phyloP scores from a whole-genome alignment of 768 basidiomycete genomes.

The Pisolithus sp. region DNA sequence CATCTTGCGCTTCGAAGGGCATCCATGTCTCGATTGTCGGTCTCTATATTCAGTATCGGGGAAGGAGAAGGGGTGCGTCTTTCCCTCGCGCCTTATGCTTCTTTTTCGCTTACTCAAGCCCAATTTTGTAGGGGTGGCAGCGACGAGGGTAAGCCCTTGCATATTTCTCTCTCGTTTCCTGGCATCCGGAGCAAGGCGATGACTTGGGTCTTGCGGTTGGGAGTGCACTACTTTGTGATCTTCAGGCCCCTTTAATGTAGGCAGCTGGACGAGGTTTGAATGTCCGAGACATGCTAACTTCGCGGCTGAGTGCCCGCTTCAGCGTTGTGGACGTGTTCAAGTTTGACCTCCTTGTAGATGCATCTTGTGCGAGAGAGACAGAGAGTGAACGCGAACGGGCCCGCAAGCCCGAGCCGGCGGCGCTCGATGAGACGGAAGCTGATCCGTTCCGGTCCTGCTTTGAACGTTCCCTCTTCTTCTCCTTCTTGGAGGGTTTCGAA shows the following conservation, averaged over 20 bases:
- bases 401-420: conserved; percentile 23
- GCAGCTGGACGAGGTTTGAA: conserved; percentile 44
- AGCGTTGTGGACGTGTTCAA: conserved; percentile 34
- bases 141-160: conserved; percentile 37
- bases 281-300: conserved; percentile 70
- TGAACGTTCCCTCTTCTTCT: conserved; percentile 8
- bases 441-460: conserved; percentile 11
- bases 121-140: conserved; percentile 48
- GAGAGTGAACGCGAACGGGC: conserved; percentile 59
- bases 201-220: conserved; percentile 13
- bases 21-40: conserved; percentile 3
- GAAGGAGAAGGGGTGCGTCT: conserved; percentile 3
- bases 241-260: conserved; percentile 4
- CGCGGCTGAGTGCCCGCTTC: conserved; percentile 54
- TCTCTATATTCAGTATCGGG: not conserved
- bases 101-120: conserved; percentile 5
- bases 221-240: conserved; percentile 9
- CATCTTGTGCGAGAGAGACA: conserved; percentile 63
- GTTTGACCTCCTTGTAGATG: conserved; percentile 32
- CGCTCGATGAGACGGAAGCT: conserved; percentile 13
- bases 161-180: conserved; percentile 5
- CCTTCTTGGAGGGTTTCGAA: not conserved
- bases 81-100: conserved; percentile 4
- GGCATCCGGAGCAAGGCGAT: conserved; percentile 3
- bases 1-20: conserved; percentile 24